These are phyloP conservation scores for Colletotrichum viniferum DNA, from an alignment of 2,329 filamentous ascomycete species.

Conservation along the genomic window DNA sequence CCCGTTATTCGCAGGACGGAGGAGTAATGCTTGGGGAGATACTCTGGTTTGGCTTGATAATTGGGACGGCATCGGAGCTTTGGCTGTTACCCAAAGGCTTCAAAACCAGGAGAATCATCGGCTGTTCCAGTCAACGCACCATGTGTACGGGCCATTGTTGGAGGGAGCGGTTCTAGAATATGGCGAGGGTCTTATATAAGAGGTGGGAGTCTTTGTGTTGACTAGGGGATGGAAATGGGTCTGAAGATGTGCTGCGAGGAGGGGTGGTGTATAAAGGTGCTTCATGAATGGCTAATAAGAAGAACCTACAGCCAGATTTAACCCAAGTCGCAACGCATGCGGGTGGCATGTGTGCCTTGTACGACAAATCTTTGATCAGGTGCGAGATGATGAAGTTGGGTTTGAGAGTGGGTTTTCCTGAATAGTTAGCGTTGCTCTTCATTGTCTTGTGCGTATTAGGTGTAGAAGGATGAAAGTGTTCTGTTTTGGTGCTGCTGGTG, in stretches of 20 bases:
- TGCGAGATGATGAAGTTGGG: not conserved
- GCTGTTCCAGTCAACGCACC: too few species aligned
- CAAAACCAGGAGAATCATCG: not conserved
- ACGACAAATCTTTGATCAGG: not conserved
- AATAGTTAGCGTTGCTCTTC: not conserved
- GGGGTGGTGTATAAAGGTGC: too few species aligned
- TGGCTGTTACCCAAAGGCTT: fast-evolving
- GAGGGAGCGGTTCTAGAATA: not conserved
- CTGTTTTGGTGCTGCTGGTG: not conserved
- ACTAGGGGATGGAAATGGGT: not conserved
- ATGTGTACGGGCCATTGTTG: not conserved
- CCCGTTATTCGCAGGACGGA: fast-evolving
- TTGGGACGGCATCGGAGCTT: not conserved
- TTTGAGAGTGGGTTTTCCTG: too few species aligned
- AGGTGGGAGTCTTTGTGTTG: fast-evolving
- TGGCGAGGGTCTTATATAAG: not conserved
- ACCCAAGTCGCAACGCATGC: too few species aligned
- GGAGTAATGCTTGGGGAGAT: fast-evolving
- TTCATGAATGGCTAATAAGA: too few species aligned
- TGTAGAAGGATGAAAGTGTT: not conserved
- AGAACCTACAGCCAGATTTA: too few species aligned
- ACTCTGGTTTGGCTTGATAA: fast-evolving
- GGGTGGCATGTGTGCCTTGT: not conserved
- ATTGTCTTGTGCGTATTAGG: fast-evolving
- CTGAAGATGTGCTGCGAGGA: too few species aligned